phyloP scores from a whole-genome alignment of 495 filamentous ascomycete species.

The Penicillium canariense region DNA sequence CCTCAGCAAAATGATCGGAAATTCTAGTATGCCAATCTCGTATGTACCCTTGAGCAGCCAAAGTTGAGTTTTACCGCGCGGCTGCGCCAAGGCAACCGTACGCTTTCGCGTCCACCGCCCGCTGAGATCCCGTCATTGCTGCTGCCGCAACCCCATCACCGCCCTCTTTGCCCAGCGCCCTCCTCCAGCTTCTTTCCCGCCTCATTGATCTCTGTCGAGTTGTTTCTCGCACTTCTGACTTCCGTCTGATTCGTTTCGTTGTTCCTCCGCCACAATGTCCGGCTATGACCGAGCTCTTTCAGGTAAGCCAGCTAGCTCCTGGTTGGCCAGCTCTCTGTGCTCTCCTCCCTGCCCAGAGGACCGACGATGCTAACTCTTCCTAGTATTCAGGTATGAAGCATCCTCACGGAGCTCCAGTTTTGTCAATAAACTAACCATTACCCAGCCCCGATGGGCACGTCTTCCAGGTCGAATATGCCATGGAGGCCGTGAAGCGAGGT shows the following conservation, averaged over 20 bases:
- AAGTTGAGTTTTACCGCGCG: slow-evolving; percentile 12
- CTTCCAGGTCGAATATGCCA: slow-evolving; percentile 99
- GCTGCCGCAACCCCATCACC: slow-evolving; percentile 16
- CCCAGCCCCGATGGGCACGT: slow-evolving; percentile 95
- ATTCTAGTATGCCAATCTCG: too few species aligned
- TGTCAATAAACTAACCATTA: slow-evolving; percentile 23
- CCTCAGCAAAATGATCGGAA: too few species aligned
- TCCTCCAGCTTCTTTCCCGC: slow-evolving; percentile 3
- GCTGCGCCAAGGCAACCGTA: slow-evolving; percentile 28
- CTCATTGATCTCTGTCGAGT: slow-evolving; percentile 8
- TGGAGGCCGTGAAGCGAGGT: slow-evolving; percentile 98
- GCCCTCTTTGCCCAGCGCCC: slow-evolving; percentile 12
- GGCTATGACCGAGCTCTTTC: slow-evolving; percentile 94
- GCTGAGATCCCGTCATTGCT: slow-evolving; percentile 30
- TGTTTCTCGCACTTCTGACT: neutral
- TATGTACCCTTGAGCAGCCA: too few species aligned
- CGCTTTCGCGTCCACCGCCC: slow-evolving; percentile 35
- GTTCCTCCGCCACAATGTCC: slow-evolving; percentile 61
- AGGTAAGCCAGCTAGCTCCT: slow-evolving; percentile 58
- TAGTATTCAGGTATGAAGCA: slow-evolving; percentile 30
- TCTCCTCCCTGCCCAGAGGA: slow-evolving; percentile 7
- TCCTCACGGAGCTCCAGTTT: slow-evolving; percentile 13
- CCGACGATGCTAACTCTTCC: slow-evolving; percentile 19
- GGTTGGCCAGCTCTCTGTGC: slow-evolving; percentile 23
- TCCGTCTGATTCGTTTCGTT: neutral